Evolutionary conservation across 2,329 filamentous ascomycete genomes (phyloP).

Genomic region (Fusarium camptoceras): DNA sequence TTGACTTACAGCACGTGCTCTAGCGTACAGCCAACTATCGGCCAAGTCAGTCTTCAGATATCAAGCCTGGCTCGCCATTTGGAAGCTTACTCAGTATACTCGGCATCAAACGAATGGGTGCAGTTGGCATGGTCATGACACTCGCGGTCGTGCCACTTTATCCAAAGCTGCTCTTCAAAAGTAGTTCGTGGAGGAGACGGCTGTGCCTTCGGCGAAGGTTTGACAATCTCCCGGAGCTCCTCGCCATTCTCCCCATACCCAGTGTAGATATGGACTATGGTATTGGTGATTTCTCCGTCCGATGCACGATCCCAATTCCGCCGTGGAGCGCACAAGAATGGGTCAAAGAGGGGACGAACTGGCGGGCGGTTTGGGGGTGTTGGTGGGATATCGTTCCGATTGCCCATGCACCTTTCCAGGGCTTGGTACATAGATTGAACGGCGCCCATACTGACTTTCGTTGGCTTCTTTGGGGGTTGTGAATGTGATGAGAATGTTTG

Average conservation of each 20-base stretch:
- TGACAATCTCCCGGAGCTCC: not conserved
- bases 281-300: not conserved
- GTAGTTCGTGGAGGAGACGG: not conserved
- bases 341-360: not conserved
- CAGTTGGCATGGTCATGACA: not conserved
- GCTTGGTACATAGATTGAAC: not conserved
- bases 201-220: not conserved
- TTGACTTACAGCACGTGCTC: not conserved
- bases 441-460: not conserved
- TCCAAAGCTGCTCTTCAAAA: not conserved
- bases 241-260: not conserved
- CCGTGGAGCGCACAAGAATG: not conserved
- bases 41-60: not conserved
- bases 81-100: not conserved
- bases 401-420: not conserved
- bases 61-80: not conserved
- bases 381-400: not conserved
- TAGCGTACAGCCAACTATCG: not conserved
- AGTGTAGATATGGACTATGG: not conserved
- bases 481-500: not conserved
- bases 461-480: no score
- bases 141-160: not conserved
- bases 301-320: not conserved
- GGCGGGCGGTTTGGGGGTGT: not conserved
- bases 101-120: not conserved